Evolutionary conservation across 2,329 filamentous ascomycete genomes (phyloP).

Genomic region (Fragosphaeria purpurea): DNA sequence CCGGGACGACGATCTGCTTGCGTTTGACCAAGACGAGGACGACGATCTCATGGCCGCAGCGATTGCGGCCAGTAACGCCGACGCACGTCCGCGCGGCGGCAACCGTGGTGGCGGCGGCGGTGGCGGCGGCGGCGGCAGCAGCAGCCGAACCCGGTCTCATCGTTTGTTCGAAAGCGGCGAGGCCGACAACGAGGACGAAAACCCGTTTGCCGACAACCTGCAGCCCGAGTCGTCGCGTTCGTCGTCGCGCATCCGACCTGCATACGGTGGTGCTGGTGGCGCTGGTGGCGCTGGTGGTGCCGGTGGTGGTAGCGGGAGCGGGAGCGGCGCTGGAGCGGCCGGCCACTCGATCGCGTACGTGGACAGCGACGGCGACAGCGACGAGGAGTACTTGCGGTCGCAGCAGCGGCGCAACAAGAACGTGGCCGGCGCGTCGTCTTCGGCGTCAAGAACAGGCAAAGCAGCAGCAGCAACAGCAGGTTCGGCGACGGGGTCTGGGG

Average conservation of each 20-base stretch:
- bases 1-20: not conserved
- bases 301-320: not conserved
- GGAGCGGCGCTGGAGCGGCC: not conserved
- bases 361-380: conserved; percentile 6
- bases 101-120: not conserved
- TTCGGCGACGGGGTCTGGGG: not conserved
- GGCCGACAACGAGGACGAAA: not conserved
- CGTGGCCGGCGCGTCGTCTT: not conserved
- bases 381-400: conserved; percentile 9
- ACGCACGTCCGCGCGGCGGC: conserved; percentile 1
- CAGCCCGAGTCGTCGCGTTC: conserved; percentile 8
- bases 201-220: conserved; percentile 9
- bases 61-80: conserved; percentile 12
- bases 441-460: too few relatives aligned
- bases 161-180: not conserved
- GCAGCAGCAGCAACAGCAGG: not conserved
- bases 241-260: conserved; percentile 6
- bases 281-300: not conserved
- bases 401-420: conserved; percentile 2
- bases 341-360: not conserved
- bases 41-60: conserved; percentile 12
- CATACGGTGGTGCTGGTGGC: not conserved
- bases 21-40: conserved; percentile 4
- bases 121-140: not conserved
- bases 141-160: not conserved